Conservation (phyloP, 2,329 filamentous ascomycete species). For the Stagonosporopsis vannaccii region DNA sequence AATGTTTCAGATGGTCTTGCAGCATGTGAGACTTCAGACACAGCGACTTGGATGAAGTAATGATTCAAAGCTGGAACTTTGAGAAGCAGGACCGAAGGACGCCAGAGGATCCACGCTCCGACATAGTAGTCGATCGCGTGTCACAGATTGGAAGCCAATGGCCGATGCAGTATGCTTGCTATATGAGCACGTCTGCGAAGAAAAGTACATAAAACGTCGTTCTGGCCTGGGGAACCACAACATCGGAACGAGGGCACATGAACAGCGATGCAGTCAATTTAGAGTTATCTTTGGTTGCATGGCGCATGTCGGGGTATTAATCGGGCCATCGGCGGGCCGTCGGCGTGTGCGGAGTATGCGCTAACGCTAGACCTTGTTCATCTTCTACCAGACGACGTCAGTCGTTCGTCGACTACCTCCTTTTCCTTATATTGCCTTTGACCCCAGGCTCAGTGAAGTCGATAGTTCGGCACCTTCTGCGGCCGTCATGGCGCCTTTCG, state of each 20-base stretch:
- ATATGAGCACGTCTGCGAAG: neutral
- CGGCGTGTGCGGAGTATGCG: conserved; percentile 10
- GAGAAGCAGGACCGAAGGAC: neutral
- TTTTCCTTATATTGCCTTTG: no score
- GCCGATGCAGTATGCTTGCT: no score
- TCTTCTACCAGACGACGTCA: conserved; percentile 8
- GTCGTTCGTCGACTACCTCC: neutral
- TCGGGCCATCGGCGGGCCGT: conserved; percentile 22
- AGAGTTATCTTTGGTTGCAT: conserved; percentile 16
- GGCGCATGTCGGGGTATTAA: conserved; percentile 5
- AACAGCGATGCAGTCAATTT: conserved; percentile 17
- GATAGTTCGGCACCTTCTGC: neutral
- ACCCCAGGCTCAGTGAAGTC: neutral
- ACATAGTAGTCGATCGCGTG: neutral
- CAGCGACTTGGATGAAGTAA: neutral
- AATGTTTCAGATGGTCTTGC: no score
- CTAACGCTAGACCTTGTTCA: conserved; percentile 5
- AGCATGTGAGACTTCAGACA: no score
- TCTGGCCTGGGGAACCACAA: neutral
- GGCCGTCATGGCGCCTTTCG: conserved; percentile 1
- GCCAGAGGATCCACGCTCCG: neutral
- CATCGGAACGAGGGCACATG: neutral
- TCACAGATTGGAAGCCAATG: no score
- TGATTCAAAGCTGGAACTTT: no score
- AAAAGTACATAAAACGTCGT: neutral